Conservation (phyloP, 140 eudicot species). For the Bidens hawaiensis region DNA sequence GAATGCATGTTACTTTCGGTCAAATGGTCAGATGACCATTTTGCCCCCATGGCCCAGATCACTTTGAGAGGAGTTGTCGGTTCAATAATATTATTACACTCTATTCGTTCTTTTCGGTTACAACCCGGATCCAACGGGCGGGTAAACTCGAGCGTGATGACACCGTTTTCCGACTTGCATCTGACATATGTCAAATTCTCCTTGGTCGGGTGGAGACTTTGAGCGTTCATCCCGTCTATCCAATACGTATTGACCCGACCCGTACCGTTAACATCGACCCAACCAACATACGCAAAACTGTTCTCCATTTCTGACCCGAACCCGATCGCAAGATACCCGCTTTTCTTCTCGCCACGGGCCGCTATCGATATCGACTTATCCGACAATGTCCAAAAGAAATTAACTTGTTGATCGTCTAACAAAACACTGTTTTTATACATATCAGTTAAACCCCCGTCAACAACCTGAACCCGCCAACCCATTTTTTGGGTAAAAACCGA, state of each 20-base stretch:
- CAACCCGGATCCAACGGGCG: slow-evolving; percentile 81
- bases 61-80: slow-evolving; percentile 82
- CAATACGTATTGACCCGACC: slow-evolving; percentile 85
- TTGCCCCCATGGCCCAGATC: slow-evolving; percentile 95
- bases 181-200: slow-evolving; percentile 89
- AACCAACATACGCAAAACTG: slow-evolving; percentile 89
- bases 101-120: slow-evolving; percentile 49
- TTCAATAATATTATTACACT: slow-evolving; percentile 79
- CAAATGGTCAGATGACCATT: slow-evolving; percentile 68
- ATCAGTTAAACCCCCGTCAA: slow-evolving; percentile 89
- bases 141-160: slow-evolving; percentile 85
- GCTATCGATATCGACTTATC: slow-evolving; percentile 75
- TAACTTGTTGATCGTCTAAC: slow-evolving; percentile 90
- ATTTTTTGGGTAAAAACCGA: slow-evolving; percentile 69
- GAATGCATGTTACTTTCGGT: slow-evolving; percentile 87
- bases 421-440: slow-evolving; percentile 91
- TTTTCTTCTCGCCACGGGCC: slow-evolving; percentile 83
- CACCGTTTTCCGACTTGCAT: slow-evolving; percentile 81
- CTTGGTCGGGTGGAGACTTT: slow-evolving; percentile 59
- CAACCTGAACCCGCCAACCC: slow-evolving; percentile 98
- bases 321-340: slow-evolving; percentile 88
- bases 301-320: slow-evolving; percentile 91
- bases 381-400: slow-evolving; percentile 79
- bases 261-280: slow-evolving; percentile 75
- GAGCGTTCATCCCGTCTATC: slow-evolving; percentile 73